Base-by-base conservation (phyloP, 1,284 basidiomycete genomes). In the Boletus holoroseus region DNA sequence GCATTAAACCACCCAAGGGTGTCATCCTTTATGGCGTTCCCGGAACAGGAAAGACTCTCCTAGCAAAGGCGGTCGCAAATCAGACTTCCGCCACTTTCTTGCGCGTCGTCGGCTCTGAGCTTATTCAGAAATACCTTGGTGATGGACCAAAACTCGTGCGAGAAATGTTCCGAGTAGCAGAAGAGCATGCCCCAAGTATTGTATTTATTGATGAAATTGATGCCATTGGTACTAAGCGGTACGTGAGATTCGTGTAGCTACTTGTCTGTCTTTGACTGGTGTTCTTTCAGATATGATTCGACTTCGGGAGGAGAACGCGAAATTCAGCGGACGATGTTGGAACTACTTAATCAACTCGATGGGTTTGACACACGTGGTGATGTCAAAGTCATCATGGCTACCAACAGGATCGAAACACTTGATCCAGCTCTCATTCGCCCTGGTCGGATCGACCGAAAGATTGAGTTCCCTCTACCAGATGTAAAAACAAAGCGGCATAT, bases 121-220 rank as follows among this genome's bases (percentile, higher is more conserved):
- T 99, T 44, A 98, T 99, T 59, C 95, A 99, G 74, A 99, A 99
- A 69, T 99, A 98, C 68, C 87, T 99, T 40, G 96, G 96, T 63
- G 96, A 99, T 62, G 96, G 96, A n/a, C 94, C 95, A 40, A 99
- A 98, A 72, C 84, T 99, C 43, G 96, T 99, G 15, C 85, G 96
- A 53, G 95, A 99, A 64, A 76, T 98, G 36, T 99, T 99, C 80
- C 82, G 94, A 53, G 88, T 97, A 5, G 96, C 96, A 8, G 94
- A 97, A 71, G 94, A 98, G 67, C 90, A 98, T 64, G 91, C 94
- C 11, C 95, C 96, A 4, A 95, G 94, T 76, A 99, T 99, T 57
- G 92, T 99, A 34, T 99, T 99, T 71, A 99, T 99, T 68, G 96
- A 99, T 68, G 96, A 99, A 70, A 91, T 99, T 55, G 96, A 99